These are phyloP conservation scores for Hylodesmum podocarpum DNA, from an alignment of 306 rosid species.

Conservation along the genomic window DNA sequence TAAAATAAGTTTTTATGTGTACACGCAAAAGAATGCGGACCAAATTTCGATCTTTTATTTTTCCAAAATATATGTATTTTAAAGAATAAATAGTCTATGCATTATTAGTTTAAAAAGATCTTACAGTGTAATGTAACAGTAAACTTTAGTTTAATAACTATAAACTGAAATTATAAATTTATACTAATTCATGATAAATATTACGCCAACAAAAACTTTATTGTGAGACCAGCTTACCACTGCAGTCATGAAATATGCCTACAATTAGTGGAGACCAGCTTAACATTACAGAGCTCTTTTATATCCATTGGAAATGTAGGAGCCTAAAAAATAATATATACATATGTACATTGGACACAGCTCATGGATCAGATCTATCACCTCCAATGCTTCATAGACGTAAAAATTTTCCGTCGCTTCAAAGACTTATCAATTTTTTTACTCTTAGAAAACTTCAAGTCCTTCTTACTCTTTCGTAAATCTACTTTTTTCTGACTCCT, in stretches of 20 bases:
- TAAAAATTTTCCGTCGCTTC: not conserved
- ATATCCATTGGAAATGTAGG: not conserved
- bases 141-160: too few species aligned
- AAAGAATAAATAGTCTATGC: too few species aligned
- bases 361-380: not conserved
- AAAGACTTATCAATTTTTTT: slow-evolving; percentile 21
- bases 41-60: not conserved
- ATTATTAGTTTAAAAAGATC: too few species aligned
- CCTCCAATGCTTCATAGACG: not conserved
- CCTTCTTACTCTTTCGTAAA: slow-evolving; percentile 53
- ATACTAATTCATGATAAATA: too few species aligned
- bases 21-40: not conserved
- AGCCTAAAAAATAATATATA: not conserved
- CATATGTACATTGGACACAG: slow-evolving; percentile 2
- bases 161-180: too few species aligned
- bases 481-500: slow-evolving; percentile 37
- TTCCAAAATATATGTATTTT: too few species aligned
- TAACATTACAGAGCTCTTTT: too few species aligned
- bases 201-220: too few species aligned
- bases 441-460: slow-evolving; percentile 35
- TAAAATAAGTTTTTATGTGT: not conserved
- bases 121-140: too few species aligned
- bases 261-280: too few species aligned
- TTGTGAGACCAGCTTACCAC: too few species aligned
- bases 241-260: too few species aligned